Evolutionary conservation across 371 early-diverging fungal species (phyloP).

Genomic region (Apophysomyces variabilis): DNA sequence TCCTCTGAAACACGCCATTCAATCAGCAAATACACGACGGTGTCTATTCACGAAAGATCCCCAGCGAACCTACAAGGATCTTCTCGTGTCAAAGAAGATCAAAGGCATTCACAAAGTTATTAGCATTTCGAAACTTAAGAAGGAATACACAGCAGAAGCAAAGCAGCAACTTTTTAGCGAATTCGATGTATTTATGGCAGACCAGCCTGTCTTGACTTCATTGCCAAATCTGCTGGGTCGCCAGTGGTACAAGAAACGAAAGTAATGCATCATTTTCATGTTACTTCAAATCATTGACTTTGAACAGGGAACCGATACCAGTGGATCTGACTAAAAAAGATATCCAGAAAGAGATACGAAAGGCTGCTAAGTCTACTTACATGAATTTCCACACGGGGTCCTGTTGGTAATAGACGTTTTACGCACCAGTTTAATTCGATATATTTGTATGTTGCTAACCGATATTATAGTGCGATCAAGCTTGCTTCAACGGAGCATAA

Average conservation of each 20-base stretch:
- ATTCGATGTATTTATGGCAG: slow-evolving; percentile 87
- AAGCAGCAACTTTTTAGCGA: slow-evolving; percentile 71
- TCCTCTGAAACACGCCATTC: slow-evolving; percentile 45
- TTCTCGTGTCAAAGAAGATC: slow-evolving; percentile 64
- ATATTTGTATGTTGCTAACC: not conserved
- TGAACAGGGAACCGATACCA: slow-evolving; percentile 72
- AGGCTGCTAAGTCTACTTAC: slow-evolving; percentile 77
- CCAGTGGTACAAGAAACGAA: slow-evolving; percentile 86
- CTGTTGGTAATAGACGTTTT: slow-evolving; percentile 55
- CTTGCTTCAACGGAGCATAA: slow-evolving; percentile 70
- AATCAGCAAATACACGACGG: slow-evolving; percentile 48
- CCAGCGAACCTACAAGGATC: slow-evolving; percentile 74
- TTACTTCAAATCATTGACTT: not conserved
- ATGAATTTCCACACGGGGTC: slow-evolving; percentile 74
- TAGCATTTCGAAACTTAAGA: slow-evolving; percentile 76
- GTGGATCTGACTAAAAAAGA: slow-evolving; percentile 71
- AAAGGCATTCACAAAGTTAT: slow-evolving; percentile 74
- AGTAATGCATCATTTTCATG: slow-evolving; percentile 46
- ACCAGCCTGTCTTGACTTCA: slow-evolving; percentile 74
- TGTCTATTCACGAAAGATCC: slow-evolving; percentile 89
- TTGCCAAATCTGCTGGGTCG: slow-evolving; percentile 87
- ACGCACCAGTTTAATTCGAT: not conserved
- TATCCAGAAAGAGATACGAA: slow-evolving; percentile 71
- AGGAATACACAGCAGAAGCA: slow-evolving; percentile 79
- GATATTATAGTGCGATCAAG: slow-evolving; percentile 62